Base-by-base conservation (phyloP, 1,139 yeast species). In the Torulaspora pretoriensis region DNA sequence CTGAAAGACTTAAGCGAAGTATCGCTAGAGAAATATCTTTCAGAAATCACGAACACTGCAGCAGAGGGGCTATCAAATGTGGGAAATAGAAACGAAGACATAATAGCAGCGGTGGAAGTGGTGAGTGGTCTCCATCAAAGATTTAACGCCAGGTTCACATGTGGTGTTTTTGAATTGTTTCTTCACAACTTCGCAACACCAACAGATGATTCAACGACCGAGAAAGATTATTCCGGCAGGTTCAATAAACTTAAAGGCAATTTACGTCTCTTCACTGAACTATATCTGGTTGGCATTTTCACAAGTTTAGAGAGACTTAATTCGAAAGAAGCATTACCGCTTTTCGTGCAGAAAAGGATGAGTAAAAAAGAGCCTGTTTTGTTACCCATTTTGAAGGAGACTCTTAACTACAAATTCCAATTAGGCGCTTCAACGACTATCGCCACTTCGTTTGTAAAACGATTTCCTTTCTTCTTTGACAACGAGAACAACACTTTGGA, bases 91-190 rank as follows among this genome's bases (percentile, higher is more conserved):
- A 63, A 68, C 7, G 81, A 75, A 9, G 96, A 88, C 59, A 64
- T 85, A 1, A 53, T 59, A 16, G 82, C 92, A 0, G 81, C 83
- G 1, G 73, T 79, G 29, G 89, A 83, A 54, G 75, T 88, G 1
- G 73, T 83, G 0, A 79, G 90, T 35, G 82, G 81, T 0, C 67
- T 90, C 23, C 96, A 88, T 64, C 95, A 84, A 62, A 69, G 97
- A 42, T 88, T 89, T 61, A 63, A 71, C 2, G 44, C 52, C 0
- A 61, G 65, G 8, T 83, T 86, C 59, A 74, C 88, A 0, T 76
- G 80, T 0, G 64, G 61, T 19, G 57, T 87, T 45, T 61, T 83
- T 50, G 63, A 72, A 0, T 64, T 71, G 49, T 67, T 84, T 48
- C 64, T 82, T 9, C 62, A 64, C 17, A 73, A 73, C 3, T 65